Evolutionary conservation across 139 green algal species (phyloP), one percentile per base, ranked within the genome.

Genomic region (Asterochloris sp.): DNA sequence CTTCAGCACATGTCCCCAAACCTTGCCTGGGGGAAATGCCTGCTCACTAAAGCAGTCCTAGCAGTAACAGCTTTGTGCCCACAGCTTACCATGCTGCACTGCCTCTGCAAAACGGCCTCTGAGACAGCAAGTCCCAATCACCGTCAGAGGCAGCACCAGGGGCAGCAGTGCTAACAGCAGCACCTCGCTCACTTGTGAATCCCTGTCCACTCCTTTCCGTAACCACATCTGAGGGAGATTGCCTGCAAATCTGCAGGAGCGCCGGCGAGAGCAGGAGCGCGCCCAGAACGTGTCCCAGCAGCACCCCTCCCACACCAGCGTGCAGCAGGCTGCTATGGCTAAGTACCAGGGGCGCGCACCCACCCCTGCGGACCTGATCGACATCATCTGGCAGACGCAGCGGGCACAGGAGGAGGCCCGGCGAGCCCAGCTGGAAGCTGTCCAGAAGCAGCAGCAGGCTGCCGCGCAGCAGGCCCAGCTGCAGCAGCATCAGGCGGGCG

Each of bases 251-350:
- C 21, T 68, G 28, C 75, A 83, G 79, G 78, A 82, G 62, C 73
- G 73, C 24, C 82, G 79, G 0, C 24, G 69, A 64, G 74, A 81
- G 74, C 74, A 75, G 66, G 28, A 74, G 24, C 62, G 38, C 15
- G 24, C 69, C 38, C 15, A 27, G 64, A 69, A 82, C 80, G 76
- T 73, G 12, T 81, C 81, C n/a, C 85, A 89, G 15, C 54, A 81
- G 6, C 88, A 92, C 78, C 66, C 85, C 1, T 87, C 80, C 16
- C 81, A 91, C 71, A 54, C 26, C 61, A 26, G 73, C 62, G 81
- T 87, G 28, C 28, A 78, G 47, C 23, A 27, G 47, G 29, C 62
- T 63, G 38, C 66, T 13, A 73, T 77, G 29, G 76, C 69, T 47
- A 73, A 38, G 19, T 64, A 63, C 29, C 29, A 67, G 71, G 75